A percentile compares a stretch with the other conserved stretches of the same genome.
Evolutionary conservation across 768 basidiomycete genomes (phyloP).

Genomic region (Phallus indusiatus): DNA sequence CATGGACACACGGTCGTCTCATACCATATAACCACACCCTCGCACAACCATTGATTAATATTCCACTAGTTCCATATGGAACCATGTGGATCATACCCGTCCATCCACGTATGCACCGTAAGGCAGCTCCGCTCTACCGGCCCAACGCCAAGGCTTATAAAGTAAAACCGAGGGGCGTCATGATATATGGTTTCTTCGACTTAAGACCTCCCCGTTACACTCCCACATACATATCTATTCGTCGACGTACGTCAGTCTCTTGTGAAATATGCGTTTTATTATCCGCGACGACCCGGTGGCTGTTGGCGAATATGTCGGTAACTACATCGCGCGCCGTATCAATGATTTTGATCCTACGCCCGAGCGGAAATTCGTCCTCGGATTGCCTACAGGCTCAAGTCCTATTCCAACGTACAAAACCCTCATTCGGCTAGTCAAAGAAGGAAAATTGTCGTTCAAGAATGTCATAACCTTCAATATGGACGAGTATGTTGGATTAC

Average conservation of each 20-base stretch:
- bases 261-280: constrained; percentile 55
- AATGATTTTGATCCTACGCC: constrained; percentile 69
- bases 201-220: not conserved
- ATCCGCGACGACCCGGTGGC: constrained; percentile 63
- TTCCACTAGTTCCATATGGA: no score
- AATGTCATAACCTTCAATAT: constrained; percentile 87
- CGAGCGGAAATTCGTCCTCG: constrained; percentile 74
- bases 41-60: no score
- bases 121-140: no score
- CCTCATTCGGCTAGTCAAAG: constrained; percentile 68
- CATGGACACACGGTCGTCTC: no score
- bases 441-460: constrained; percentile 72
- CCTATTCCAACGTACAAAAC: constrained; percentile 85
- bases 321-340: constrained; percentile 75
- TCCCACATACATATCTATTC: not conserved
- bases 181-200: not conserved
- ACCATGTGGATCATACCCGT: no score
- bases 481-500: constrained; percentile 88
- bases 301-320: constrained; percentile 73
- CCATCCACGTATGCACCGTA: not conserved
- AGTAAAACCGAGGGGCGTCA: not conserved
- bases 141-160: not conserved
- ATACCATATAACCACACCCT: no score
- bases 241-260: not conserved
- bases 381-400: constrained; percentile 81